A percentile compares a stretch with the other conserved stretches of the same genome.
These are phyloP conservation scores for Bathelium albidoporum DNA, from an alignment of 495 filamentous ascomycete species.

Conservation along the genomic window DNA sequence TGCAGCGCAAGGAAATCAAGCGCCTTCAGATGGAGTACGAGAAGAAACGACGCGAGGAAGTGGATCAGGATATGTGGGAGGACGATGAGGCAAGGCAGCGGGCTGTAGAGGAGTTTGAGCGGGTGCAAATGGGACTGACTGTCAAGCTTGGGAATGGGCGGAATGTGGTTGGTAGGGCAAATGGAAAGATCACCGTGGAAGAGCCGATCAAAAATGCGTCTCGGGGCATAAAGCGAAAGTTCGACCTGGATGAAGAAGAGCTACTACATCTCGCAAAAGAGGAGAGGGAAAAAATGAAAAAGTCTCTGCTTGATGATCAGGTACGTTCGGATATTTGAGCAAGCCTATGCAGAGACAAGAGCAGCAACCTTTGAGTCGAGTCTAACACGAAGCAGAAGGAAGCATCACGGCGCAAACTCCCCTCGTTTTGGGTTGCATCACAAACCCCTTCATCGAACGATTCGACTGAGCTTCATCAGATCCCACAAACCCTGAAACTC, in stretches of 20 bases:
- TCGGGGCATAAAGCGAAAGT: conserved; percentile 58
- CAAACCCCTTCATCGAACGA: conserved; percentile 57
- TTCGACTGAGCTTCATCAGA: conserved; percentile 39
- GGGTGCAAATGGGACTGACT: conserved; percentile 56
- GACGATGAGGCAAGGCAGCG: conserved; percentile 41
- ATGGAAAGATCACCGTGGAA: conserved; percentile 37
- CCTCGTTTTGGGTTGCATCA: conserved; percentile 91
- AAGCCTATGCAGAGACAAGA: neutral
- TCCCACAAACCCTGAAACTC: conserved; percentile 36
- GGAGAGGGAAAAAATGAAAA: conserved; percentile 56
- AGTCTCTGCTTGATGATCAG: conserved; percentile 63
- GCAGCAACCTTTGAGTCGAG: neutral
- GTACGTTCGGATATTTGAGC: conserved; percentile 27
- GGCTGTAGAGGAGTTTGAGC: conserved; percentile 36
- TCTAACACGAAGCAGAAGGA: neutral
- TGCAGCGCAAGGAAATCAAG: conserved; percentile 90
- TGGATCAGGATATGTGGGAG: conserved; percentile 38
- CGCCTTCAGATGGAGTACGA: conserved; percentile 60
- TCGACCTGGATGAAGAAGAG: conserved; percentile 75
- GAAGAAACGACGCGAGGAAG: conserved; percentile 45
- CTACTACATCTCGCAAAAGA: conserved; percentile 58
- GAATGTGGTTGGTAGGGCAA: conserved; percentile 32
- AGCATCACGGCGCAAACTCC: conserved; percentile 57
- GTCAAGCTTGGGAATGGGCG: conserved; percentile 35
- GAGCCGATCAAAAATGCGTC: conserved; percentile 16